Base-by-base conservation (phyloP, 2,329 filamentous ascomycete genomes). In the Beauveria rudraprayagi region DNA sequence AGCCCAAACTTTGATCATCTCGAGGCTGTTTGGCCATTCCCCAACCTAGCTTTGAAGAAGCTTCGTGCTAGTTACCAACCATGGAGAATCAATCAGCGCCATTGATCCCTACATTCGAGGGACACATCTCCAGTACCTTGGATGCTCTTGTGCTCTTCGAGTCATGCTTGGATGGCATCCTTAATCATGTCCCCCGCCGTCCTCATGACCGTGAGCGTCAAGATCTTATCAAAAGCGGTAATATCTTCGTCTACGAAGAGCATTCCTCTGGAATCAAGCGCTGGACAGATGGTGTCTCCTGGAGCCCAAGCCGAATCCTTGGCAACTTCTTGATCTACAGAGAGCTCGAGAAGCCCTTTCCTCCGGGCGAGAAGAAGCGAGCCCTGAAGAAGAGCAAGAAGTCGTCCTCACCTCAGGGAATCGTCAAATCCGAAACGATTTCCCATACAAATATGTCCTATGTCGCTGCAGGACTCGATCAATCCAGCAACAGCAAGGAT, bases 231-330 rank as follows among this genome's bases (percentile, higher is more conserved):
- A 83, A 83, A 66, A 95, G 91, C 66, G 92, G 92, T 41, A 88
- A 89, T 66, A 84, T 96, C 52, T 94, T 96, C 74, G 90, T 96
- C 66, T 97, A 96, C 72, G 91, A 96, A 69, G 91, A 96, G 72
- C 88, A 91, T 63, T 87, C 90, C 0, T 95, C 92, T 0, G 91
- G 91, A 5, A 96, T 96, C 76, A 95, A 95, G 76, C 83, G 92
- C 61, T 97, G 92, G 92, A 96, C 92, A 0, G 92, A 97, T 67
- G 92, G 92, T 16, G 85, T 93, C 11, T 87, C 88, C 7, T 97
- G 92, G 92, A 95, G 90, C 67, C 92, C 92, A 0, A 95, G 88
- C 72, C 87, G 89, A 17, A 93, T 95, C 53, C 79, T 93, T 53
- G 88, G 88, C 62, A 94, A 94, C 70, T 95, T 91, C 67, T 81